Percentiles rank a stretch among this genome's conserved stretches.
These are phyloP conservation scores for Coemansia sp. DNA, from an alignment of 192 early-diverging fungal genomes.

Conservation along the genomic window DNA sequence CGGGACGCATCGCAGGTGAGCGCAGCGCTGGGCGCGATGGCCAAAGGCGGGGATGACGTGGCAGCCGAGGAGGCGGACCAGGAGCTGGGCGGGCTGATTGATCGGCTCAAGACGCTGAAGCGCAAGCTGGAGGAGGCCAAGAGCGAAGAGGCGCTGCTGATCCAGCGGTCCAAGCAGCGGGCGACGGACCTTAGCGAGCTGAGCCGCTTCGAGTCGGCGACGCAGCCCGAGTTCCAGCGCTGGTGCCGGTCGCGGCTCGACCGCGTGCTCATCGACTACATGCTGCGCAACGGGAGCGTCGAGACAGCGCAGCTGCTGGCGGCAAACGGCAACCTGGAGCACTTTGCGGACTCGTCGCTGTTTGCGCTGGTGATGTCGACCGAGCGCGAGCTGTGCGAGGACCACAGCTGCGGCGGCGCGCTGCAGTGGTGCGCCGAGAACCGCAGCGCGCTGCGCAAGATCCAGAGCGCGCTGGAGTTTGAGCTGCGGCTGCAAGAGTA, in stretches of 20 bases:
- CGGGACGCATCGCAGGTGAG: constrained; percentile 33
- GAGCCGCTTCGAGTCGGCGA: constrained; percentile 57
- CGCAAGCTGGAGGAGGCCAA: constrained; percentile 80
- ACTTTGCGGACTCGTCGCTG: constrained; percentile 86
- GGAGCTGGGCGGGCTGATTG: constrained; percentile 64
- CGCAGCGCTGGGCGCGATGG: constrained; percentile 14
- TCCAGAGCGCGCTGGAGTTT: constrained; percentile 96
- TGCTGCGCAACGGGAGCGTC: constrained; percentile 84
- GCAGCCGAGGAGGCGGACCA: constrained; percentile 55
- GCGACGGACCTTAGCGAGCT: constrained; percentile 78
- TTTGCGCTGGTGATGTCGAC: constrained; percentile 81
- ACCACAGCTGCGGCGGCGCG: constrained; percentile 80
- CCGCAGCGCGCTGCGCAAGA: constrained; percentile 80
- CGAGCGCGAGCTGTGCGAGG: constrained; percentile 68
- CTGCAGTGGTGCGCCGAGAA: constrained; percentile 96
- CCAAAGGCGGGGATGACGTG: constrained; percentile 42
- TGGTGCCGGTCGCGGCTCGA: constrained; percentile 89
- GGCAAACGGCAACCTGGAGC: constrained; percentile 33
- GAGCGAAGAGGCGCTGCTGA: constrained; percentile 69
- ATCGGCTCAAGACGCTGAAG: constrained; percentile 67
- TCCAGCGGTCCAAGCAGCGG: constrained; percentile 68
- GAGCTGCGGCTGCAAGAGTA: constrained; percentile 93
- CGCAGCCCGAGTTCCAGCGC: constrained; percentile 70
- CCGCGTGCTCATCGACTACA: constrained; percentile 91
- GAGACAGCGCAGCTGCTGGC: constrained; percentile 73